Base-by-base conservation (phyloP, 352 stramenopile species). In the Blastocystis sp. region DNA sequence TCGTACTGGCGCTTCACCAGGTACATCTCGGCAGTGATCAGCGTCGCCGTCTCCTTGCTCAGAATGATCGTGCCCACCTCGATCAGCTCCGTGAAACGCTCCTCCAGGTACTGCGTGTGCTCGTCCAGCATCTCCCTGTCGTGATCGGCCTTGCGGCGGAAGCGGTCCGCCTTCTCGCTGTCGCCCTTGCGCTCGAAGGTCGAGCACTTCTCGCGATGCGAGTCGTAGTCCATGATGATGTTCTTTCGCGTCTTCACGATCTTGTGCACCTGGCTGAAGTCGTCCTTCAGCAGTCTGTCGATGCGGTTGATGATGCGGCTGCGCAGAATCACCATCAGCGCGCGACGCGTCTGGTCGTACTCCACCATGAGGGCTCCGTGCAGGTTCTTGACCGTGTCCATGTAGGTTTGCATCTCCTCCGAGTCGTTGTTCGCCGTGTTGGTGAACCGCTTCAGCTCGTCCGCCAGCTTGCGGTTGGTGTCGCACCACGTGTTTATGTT, bases 171-270 rank as follows among this genome's bases (percentile, higher is more conserved):
- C 19, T 87, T 87, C 17, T 19, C 48, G 2, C 52, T 71, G 41
- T 87, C 77, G 9, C 77, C 77, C 28, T 87, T 87, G 19, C 56
- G 45, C 21, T 87, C 77, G 45, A 71, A 77, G 38, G 21, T 62
- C 11, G 41, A 43, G 56, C 62, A 74, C 10, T 69, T 74, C 38
- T 45, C 67, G 17, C 65, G 62, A 78, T 87, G 77, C 3, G 77
- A 74, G n/a, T 34, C 28, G 28, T 34, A 34, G 28, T 34, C 28
- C 28, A 34, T 34, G 28, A 34, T 34, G 28, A 34, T 87, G 65
- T 87, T 87, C 77, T 87, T 87, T 21, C 77, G 77, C 19, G 28
- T 74, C 48, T 87, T 87, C 41, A 87, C 65, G 23, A 87, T 52
- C 45, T 74, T 74, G 7, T 78, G 43, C 65, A 87, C 62, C 5